phyloP scores from a whole-genome alignment of 2,329 filamentous ascomycete genomes.

The Amylocarpus encephaloides region DNA sequence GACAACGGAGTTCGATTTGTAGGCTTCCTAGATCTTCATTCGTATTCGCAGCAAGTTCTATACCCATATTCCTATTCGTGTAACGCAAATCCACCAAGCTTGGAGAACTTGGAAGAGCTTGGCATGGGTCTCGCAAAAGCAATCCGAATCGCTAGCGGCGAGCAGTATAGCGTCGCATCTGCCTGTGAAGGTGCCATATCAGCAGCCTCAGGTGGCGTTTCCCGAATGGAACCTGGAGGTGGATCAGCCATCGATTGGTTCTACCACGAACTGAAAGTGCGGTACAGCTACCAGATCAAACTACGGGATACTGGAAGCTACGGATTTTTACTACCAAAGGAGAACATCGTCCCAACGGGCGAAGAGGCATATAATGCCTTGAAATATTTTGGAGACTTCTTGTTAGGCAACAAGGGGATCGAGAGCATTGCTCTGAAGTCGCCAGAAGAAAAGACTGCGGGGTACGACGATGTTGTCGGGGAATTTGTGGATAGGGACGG shows the following conservation, averaged over 20 bases:
- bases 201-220: conserved; percentile 27
- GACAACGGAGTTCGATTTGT: conserved; percentile 68
- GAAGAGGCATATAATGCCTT: conserved; percentile 81
- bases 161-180: conserved; percentile 69
- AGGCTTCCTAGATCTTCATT: conserved; percentile 86
- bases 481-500: conserved; percentile 2
- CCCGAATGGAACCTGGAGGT: conserved; percentile 65
- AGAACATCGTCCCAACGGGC: conserved; percentile 83
- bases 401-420: conserved; percentile 64
- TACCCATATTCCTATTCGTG: conserved; percentile 92
- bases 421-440: conserved; percentile 33
- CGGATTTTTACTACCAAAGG: conserved; percentile 81
- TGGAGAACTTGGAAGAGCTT: conserved; percentile 89
- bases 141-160: conserved; percentile 72
- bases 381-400: conserved; percentile 75
- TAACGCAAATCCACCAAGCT: conserved; percentile 66
- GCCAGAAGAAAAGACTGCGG: neutral
- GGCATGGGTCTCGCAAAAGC: conserved; percentile 83
- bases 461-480: neutral
- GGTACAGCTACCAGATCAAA: conserved; percentile 90
- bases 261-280: conserved; percentile 76
- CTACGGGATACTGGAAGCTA: conserved; percentile 89
- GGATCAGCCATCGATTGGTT: conserved; percentile 93
- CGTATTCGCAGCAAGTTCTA: conserved; percentile 89
- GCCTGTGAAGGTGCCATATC: conserved; percentile 77